phyloP scores from a whole-genome alignment of 805 yeast species.

The Cyberlindnera japonica region DNA sequence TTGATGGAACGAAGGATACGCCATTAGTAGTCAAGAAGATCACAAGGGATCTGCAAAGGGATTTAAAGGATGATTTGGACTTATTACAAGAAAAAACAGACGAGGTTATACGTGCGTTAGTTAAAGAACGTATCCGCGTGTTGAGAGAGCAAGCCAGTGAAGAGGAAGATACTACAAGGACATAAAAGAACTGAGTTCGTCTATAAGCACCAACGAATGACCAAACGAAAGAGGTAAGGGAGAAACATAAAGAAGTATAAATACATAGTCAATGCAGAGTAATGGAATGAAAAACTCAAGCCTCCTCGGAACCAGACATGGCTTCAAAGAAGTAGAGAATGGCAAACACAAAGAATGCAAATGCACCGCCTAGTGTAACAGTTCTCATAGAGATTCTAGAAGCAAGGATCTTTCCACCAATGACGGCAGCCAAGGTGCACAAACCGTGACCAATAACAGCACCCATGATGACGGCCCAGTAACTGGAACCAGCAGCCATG shows the following conservation, averaged over 20 bases:
- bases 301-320: not conserved
- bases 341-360: constrained; percentile 81
- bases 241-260: not conserved
- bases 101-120: constrained; percentile 34
- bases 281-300: not conserved
- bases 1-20: constrained; percentile 1
- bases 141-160: not conserved
- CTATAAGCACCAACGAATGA: not conserved
- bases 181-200: not conserved
- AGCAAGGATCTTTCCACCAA: constrained; percentile 91
- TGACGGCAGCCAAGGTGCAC: constrained; percentile 87
- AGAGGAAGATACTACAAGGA: constrained; percentile 7
- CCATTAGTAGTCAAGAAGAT: constrained; percentile 18
- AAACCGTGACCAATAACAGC: constrained; percentile 85
- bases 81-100: constrained; percentile 41
- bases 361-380: constrained; percentile 87
- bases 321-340: constrained; percentile 77
- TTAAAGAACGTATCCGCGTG: constrained; percentile 33
- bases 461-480: constrained; percentile 84
- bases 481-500: constrained; percentile 95
- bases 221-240: not conserved
- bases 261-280: not conserved
- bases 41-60: constrained; percentile 36
- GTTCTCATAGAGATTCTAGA: constrained; percentile 86
- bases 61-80: constrained; percentile 36